Percentiles rank a stretch among this genome's conserved stretches.
Evolutionary conservation across 441 rosid species (phyloP).

Genomic region (Brassica hybrid): DNA sequence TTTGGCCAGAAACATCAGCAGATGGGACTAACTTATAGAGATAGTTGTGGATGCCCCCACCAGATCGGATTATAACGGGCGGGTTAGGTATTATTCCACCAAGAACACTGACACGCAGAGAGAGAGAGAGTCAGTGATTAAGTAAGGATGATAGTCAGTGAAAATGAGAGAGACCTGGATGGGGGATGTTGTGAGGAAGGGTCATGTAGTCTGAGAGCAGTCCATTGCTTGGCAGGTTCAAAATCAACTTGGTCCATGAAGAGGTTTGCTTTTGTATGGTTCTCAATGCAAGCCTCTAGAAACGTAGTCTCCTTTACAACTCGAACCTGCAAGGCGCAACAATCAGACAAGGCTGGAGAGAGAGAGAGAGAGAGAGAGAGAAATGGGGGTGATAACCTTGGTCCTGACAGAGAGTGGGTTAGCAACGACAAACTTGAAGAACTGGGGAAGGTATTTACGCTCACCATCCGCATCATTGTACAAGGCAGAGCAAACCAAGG

Average conservation of each 20-base stretch:
- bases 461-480: constrained; percentile 87
- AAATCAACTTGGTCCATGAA: constrained; percentile 99
- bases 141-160: no score
- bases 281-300: constrained; percentile 96
- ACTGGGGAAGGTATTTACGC: constrained; percentile 95
- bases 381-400: constrained; percentile 55
- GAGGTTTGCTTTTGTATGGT: constrained; percentile 91
- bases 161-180: constrained; percentile 47
- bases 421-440: constrained; percentile 87
- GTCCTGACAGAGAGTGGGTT: constrained; percentile 96
- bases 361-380: neutral
- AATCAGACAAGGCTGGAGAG: constrained; percentile 27
- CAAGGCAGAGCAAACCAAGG: constrained; percentile 94
- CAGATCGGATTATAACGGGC: constrained; percentile 83
- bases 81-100: constrained; percentile 70
- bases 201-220: constrained; percentile 62
- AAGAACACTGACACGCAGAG: constrained; percentile 34
- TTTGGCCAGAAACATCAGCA: constrained; percentile 51
- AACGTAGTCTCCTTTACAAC: constrained; percentile 86
- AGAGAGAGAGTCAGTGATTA: neutral
- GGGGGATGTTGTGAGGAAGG: constrained; percentile 45
- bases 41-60: constrained; percentile 91
- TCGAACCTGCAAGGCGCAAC: constrained; percentile 69
- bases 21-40: constrained; percentile 70
- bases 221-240: constrained; percentile 92